Evolutionary conservation across 768 basidiomycete genomes (phyloP), one percentile per base, ranked within the genome.

Genomic region (Lactarius hengduanensis): DNA sequence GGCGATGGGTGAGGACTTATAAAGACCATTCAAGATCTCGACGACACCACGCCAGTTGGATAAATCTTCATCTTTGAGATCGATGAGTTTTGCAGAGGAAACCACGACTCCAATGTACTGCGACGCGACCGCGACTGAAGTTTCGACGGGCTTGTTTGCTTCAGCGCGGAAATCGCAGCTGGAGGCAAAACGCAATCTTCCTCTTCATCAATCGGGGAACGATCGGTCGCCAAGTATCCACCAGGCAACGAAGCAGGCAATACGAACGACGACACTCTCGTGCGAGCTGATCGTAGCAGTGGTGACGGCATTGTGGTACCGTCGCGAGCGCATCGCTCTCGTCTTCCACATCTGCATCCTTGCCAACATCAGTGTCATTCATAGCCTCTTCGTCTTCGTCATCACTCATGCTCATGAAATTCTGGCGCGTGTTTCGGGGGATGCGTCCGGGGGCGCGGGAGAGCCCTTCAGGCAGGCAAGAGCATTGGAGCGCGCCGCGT

Each of bases 321-420:
- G 22, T 13, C 22, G 47, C 22, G n/a, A 47, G 22, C 43, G 57
- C 70, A 50, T 73, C 74, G 36, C 75, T 72, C 62, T 78, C 77
- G 53, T 76, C 75, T 22, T 69, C 69, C 18, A 76, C 68, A 13
- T 75, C 68, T 4, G 65, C 75, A 5, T 72, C 65, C 5, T 40
- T 55, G 30, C 56, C 71, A 5, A 47, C 40, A 15, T 68, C 67
- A 2, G 53, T n/a, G 7, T 53, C 64, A 0, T n/a, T 40, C 22
- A 65, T 63, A 16, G 53, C 63, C 10, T 76, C 79, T 5, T 82
- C 82, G 58, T 83, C 83, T 28, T 87, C 87, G 66, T 88, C 86
- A 69, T 89, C 88, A 60, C 79, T 82, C 81, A 87, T 83, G 77
- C 79, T 85, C 84, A 88, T 89, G 70, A 89, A 89, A 73, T 88